Base-by-base conservation (phyloP, 257 asterid genomes). In the Ehretia macrophylla region DNA sequence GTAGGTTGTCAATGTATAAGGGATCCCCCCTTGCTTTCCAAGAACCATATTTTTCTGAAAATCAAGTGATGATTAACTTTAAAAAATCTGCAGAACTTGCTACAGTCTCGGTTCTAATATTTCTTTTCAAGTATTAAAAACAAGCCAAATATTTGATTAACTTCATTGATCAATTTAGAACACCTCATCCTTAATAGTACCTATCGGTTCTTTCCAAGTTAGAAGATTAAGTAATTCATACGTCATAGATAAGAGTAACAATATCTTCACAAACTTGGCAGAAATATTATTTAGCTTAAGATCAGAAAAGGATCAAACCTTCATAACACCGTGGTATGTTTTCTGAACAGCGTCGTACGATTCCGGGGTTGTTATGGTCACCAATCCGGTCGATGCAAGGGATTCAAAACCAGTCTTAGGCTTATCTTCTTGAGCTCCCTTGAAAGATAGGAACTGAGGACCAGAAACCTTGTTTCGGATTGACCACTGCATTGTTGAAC, bases 401-500 rank as follows among this genome's bases (percentile, higher is more conserved):
- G 92, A 80, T 35, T 79, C 81, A 38, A 77, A 84, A 37, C 92
- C 90, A 53, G 77, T 63, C 72, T 71, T 83, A 0, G 65, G 83
- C 60, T 52, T 79, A 23, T 77, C 80, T 20, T 69, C 82, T 54
- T 70, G 69, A 61, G 72, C 64, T 52, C 73, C 60, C 20, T 71
- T 72, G 56, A 85, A 85, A 38, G 94, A 81, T 23, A 75, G 54
- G 58, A 72, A 74, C 64, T 75, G 89, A 68, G 70, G 80, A 51
- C 47, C 55, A 47, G 76, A 42, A 68, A 54, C 17, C 55, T 71
- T 75, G 79, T 68, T 86, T 6, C 86, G 42, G 65, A 79, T 71
- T 52, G 92, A 55, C 94, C 96, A 83, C 66, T 77, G 85, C 88
- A 84, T 83, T 17, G 72, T 62, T 47, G 76, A 68, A 72, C 80